phyloP scores from a whole-genome alignment of 2,329 filamentous ascomycete species.

The Gremmenia infestans region DNA sequence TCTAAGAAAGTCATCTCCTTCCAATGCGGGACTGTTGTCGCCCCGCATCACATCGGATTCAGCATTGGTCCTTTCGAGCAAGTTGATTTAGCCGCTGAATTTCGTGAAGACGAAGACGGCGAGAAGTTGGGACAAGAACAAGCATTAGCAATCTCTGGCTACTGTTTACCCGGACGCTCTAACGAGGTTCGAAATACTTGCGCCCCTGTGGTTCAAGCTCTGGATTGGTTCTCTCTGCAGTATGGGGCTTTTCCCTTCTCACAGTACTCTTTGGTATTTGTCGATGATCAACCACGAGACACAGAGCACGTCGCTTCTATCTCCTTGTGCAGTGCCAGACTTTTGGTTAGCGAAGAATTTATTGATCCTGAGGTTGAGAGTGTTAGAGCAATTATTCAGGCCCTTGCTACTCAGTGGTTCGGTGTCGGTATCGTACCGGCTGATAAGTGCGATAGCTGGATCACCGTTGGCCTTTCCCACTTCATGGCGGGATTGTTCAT shows the following conservation, averaged over 20 bases:
- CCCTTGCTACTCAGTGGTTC: conserved; percentile 88
- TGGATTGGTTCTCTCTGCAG: conserved; percentile 85
- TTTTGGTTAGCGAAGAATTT: conserved; percentile 80
- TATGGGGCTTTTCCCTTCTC: conserved; percentile 90
- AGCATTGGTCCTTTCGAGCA: conserved; percentile 93
- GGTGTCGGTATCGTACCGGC: conserved; percentile 89
- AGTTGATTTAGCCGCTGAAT: conserved; percentile 75
- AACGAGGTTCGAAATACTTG: conserved; percentile 85
- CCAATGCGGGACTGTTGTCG: conserved; percentile 66
- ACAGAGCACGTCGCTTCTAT: conserved; percentile 75
- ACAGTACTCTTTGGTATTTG: conserved; percentile 88
- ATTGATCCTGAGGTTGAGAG: conserved; percentile 81
- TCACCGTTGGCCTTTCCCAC: conserved; percentile 82
- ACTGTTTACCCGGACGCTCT: conserved; percentile 78
- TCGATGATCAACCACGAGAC: conserved; percentile 79
- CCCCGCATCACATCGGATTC: conserved; percentile 88
- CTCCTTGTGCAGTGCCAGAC: conserved; percentile 78
- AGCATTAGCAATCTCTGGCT: conserved; percentile 83
- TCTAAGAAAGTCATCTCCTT: conserved; percentile 87
- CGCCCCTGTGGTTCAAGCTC: conserved; percentile 74
- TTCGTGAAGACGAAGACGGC: conserved; percentile 84
- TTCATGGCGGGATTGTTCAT: conserved; percentile 95
- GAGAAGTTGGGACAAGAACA: conserved; percentile 77
- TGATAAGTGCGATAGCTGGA: conserved; percentile 77
- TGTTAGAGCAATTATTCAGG: conserved; percentile 74